Percentiles rank a stretch among this genome's conserved stretches.
phyloP scores from a whole-genome alignment of 1,139 yeast species.

The Trichomonascaceae sp. region DNA sequence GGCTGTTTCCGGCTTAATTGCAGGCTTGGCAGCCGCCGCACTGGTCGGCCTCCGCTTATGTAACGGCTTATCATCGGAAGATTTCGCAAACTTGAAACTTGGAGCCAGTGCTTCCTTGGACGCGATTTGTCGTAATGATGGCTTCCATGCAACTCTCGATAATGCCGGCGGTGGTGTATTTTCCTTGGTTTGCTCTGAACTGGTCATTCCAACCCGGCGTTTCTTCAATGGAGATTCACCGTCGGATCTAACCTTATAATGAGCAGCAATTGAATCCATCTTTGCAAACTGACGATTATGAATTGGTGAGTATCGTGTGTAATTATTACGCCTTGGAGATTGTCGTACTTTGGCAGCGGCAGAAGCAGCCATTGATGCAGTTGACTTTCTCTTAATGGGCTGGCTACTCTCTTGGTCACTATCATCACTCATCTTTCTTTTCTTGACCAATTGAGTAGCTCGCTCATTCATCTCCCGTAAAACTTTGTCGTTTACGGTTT shows the following conservation, averaged over 20 bases:
- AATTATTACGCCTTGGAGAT: not conserved
- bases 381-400: not conserved
- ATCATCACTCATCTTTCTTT: slow-evolving; percentile 2
- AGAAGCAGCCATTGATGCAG: slow-evolving; percentile 16
- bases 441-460: slow-evolving; percentile 19
- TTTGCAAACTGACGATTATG: slow-evolving; percentile 28
- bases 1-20: not conserved
- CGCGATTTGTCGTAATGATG: not conserved
- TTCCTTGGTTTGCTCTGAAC: not conserved
- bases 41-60: not conserved
- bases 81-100: not conserved
- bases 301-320: slow-evolving; percentile 14
- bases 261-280: slow-evolving; percentile 28
- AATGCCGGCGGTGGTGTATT: not conserved
- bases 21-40: not conserved
- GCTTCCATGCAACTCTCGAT: not conserved
- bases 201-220: not conserved
- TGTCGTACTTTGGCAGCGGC: slow-evolving; percentile 14
- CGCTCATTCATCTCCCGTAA: slow-evolving; percentile 33
- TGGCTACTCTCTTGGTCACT: not conserved
- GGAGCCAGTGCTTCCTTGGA: not conserved
- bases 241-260: slow-evolving; percentile 17
- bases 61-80: not conserved
- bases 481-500: slow-evolving; percentile 32
- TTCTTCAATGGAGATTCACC: slow-evolving; percentile 1